Conservation (phyloP, 495 filamentous ascomycete genomes). For the Penicillium coffeae region DNA sequence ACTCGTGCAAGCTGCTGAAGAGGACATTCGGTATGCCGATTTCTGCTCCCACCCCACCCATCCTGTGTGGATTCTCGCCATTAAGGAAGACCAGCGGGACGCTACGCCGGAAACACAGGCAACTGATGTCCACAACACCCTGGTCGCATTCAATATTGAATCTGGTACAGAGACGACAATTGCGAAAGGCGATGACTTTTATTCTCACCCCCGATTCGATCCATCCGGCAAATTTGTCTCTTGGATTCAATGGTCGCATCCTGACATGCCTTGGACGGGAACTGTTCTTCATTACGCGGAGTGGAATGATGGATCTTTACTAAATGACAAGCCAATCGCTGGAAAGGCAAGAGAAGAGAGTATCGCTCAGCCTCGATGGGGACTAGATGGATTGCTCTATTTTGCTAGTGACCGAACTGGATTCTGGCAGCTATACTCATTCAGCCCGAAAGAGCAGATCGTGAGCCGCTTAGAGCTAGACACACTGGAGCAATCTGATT, state of each 20-base stretch:
- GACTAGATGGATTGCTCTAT: constrained; percentile 37
- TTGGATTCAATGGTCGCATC: constrained; percentile 51
- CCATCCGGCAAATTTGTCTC: constrained; percentile 38
- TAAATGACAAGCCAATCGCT: constrained; percentile 22
- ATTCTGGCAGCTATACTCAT: constrained; percentile 40
- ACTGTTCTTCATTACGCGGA: constrained; percentile 37
- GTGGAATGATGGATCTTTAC: constrained; percentile 25
- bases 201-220: constrained; percentile 45
- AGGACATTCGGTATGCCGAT: constrained; percentile 34
- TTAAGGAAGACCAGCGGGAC: constrained; percentile 45
- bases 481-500: constrained; percentile 36
- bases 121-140: constrained; percentile 20
- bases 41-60: constrained; percentile 32
- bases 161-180: constrained; percentile 14
- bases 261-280: constrained; percentile 47
- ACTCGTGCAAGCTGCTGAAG: constrained; percentile 15
- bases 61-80: constrained; percentile 35
- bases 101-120: constrained; percentile 28
- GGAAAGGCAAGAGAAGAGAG: constrained; percentile 29
- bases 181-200: constrained; percentile 44
- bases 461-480: constrained; percentile 13
- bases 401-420: constrained; percentile 40
- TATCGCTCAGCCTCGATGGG: constrained; percentile 44
- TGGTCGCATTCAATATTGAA: constrained; percentile 22
- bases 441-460: constrained; percentile 7